Conservation (phyloP, 2,329 filamentous ascomycete genomes). For the Penicillium corylophilum region DNA sequence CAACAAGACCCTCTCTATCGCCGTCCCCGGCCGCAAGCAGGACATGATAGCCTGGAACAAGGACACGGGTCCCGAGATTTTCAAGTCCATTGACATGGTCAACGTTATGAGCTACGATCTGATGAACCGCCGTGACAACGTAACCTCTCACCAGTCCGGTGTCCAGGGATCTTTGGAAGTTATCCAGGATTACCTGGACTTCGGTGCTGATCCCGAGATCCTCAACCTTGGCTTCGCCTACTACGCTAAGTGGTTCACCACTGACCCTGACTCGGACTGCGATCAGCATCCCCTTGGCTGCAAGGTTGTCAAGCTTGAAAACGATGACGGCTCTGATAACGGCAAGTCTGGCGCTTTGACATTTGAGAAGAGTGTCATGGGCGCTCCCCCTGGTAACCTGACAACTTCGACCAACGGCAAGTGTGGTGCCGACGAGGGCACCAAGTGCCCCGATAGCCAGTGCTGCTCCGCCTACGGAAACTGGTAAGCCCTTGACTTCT, state of each 20-base stretch:
- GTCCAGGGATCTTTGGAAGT: slow-evolving; percentile 55
- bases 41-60: slow-evolving; percentile 69
- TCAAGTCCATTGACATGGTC: slow-evolving; percentile 62
- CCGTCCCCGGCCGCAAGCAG: slow-evolving; percentile 60
- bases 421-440: slow-evolving; percentile 31
- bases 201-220: slow-evolving; percentile 56
- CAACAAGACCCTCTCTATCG: slow-evolving; percentile 63
- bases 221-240: slow-evolving; percentile 68
- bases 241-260: slow-evolving; percentile 67
- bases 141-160: slow-evolving; percentile 66
- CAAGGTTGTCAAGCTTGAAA: slow-evolving; percentile 59
- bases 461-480: slow-evolving; percentile 40
- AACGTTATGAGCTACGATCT: slow-evolving; percentile 73
- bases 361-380: slow-evolving; percentile 43
- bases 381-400: slow-evolving; percentile 25
- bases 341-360: slow-evolving; percentile 53
- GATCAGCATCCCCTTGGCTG: slow-evolving; percentile 55
- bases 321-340: slow-evolving; percentile 59
- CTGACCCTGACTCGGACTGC: slow-evolving; percentile 51
- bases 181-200: slow-evolving; percentile 59
- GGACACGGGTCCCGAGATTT: slow-evolving; percentile 58
- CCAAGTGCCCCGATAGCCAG: slow-evolving; percentile 31
- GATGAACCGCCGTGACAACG: slow-evolving; percentile 66
- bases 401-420: slow-evolving; percentile 28
- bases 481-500: slow-evolving; percentile 28